These are phyloP conservation scores for Acacia melanoxylon DNA, from an alignment of 306 rosid species.

Conservation along the genomic window DNA sequence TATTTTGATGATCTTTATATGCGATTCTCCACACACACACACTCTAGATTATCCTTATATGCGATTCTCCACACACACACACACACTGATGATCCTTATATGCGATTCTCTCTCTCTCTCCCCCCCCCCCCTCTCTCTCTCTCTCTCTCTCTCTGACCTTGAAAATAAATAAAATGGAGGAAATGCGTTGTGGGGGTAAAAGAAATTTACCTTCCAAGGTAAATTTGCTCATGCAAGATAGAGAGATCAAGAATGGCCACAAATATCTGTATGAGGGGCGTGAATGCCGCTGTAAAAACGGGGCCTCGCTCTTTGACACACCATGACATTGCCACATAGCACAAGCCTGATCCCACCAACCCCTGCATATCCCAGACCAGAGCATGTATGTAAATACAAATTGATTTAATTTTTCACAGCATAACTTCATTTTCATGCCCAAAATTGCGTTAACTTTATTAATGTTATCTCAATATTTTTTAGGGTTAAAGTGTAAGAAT, in stretches of 20 bases:
- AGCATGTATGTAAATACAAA: not conserved
- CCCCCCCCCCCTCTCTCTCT: too few species aligned
- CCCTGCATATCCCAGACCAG: slow-evolving; percentile 54
- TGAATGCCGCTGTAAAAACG: slow-evolving; percentile 79
- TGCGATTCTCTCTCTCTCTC: too few species aligned
- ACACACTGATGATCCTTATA: too few species aligned
- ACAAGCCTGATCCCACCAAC: slow-evolving; percentile 79
- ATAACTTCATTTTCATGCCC: too few species aligned
- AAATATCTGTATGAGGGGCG: slow-evolving; percentile 69
- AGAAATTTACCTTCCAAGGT: slow-evolving; percentile 71
- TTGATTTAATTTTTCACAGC: not conserved
- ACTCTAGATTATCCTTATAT: too few species aligned
- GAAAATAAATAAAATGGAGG: not conserved
- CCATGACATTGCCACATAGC: slow-evolving; percentile 97
- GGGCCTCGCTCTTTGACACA: slow-evolving; percentile 84
- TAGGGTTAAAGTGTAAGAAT: too few species aligned
- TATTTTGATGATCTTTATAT: too few species aligned
- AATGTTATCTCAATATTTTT: too few species aligned
- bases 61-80: too few species aligned
- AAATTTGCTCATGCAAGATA: slow-evolving; percentile 68
- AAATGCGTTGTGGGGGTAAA: not conserved
- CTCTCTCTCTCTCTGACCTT: too few species aligned
- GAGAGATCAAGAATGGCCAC: slow-evolving; percentile 67
- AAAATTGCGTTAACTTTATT: too few species aligned
- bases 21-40: too few species aligned